A percentile compares a stretch with the other conserved stretches of the same genome.
These are phyloP conservation scores for Komagataella ulmi DNA, from an alignment of 805 yeast genomes.

Conservation along the genomic window DNA sequence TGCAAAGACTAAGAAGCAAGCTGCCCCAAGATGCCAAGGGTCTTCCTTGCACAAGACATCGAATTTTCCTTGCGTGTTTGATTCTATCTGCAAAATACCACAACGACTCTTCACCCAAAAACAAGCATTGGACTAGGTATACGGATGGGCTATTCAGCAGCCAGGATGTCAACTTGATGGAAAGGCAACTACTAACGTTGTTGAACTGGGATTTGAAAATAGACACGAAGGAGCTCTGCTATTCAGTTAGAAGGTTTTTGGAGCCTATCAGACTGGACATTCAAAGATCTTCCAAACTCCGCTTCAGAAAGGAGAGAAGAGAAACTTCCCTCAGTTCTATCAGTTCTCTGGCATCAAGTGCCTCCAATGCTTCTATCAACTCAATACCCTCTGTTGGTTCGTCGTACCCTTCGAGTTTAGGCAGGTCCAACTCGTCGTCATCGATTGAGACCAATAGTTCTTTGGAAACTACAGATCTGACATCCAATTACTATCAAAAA, in stretches of 20 bases:
- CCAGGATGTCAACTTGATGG: conserved; percentile 70
- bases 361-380: not conserved
- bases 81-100: conserved; percentile 62
- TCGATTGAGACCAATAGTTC: not conserved
- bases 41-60: conserved; percentile 66
- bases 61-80: conserved; percentile 63
- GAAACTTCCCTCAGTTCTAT: not conserved
- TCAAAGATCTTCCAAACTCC: conserved; percentile 16
- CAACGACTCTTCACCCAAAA: conserved; percentile 70
- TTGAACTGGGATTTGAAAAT: conserved; percentile 59
- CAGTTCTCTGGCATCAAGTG: not conserved
- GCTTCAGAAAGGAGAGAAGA: conserved; percentile 9
- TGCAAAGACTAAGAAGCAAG: conserved; percentile 44
- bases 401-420: not conserved
- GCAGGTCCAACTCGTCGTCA: not conserved
- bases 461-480: not conserved
- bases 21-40: conserved; percentile 67
- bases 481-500: conserved; percentile 4
- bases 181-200: conserved; percentile 55
- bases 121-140: conserved; percentile 68
- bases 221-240: conserved; percentile 27
- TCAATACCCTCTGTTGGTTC: not conserved
- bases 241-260: conserved; percentile 29
- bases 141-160: conserved; percentile 60
- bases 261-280: conserved; percentile 32